Evolutionary conservation across 306 rosid genomes (phyloP).

Genomic region (Herpetospermum pedunculosum): DNA sequence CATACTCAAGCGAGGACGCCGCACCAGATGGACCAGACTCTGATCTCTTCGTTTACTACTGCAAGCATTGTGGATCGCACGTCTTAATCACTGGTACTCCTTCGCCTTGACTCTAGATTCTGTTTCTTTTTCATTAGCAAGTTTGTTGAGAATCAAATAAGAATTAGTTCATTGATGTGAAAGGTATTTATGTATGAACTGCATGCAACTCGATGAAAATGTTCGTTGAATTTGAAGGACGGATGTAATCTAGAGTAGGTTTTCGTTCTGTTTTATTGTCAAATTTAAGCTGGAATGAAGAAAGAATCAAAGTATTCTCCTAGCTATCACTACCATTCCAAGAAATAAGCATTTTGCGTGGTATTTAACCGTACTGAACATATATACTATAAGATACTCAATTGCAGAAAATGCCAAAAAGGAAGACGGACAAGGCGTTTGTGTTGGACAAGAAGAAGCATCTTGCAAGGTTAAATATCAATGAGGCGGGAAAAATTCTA

Average conservation of each 20-base stretch:
- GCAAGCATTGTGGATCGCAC: constrained; percentile 94
- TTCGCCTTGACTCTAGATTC: neutral
- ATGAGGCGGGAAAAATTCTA: constrained; percentile 64
- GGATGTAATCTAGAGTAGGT: neutral
- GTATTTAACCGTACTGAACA: constrained; percentile 19
- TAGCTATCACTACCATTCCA: too few species aligned
- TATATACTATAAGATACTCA: constrained; percentile 61
- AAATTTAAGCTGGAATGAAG: neutral
- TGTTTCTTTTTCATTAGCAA: neutral
- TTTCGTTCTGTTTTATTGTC: neutral
- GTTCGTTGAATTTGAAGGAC: neutral
- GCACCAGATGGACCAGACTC: constrained; percentile 88
- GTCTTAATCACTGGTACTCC: constrained; percentile 71
- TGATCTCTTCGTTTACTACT: constrained; percentile 89
- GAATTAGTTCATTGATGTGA: neutral
- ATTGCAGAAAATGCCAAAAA: constrained; percentile 89
- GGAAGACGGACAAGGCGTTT: constrained; percentile 80
- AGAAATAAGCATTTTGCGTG: neutral
- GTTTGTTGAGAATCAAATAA: neutral
- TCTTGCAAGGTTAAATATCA: constrained; percentile 75
- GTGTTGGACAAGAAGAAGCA: constrained; percentile 80
- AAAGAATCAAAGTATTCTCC: too few species aligned
- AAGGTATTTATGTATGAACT: neutral
- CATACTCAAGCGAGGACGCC: constrained; percentile 97
- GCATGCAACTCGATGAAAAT: neutral